phyloP scores from a whole-genome alignment of 1,284 basidiomycete species.

The Porogramme epimiltina region DNA sequence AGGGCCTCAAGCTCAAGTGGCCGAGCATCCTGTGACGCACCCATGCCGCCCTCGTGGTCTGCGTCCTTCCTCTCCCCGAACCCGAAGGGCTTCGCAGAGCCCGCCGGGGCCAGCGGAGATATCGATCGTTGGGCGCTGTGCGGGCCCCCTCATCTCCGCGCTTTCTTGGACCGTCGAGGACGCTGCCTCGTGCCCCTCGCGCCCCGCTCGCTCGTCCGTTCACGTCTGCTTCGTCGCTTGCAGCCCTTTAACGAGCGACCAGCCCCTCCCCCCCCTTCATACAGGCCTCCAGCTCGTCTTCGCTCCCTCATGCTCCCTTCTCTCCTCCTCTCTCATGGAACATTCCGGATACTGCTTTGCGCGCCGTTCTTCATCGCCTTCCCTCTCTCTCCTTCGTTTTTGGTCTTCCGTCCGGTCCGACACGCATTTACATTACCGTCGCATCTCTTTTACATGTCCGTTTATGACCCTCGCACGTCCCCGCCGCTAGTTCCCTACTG shows the following conservation, averaged over 20 bases:
- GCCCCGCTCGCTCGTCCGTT: constrained; percentile 11
- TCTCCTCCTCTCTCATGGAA: constrained; percentile 3
- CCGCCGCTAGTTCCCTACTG: neutral
- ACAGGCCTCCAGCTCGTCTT: neutral
- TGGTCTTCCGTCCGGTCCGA: neutral
- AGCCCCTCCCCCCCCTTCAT: neutral
- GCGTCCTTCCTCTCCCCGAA: no score
- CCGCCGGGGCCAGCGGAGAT: no score
- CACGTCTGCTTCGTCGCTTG: constrained; percentile 1
- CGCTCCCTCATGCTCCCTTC: constrained; percentile 1
- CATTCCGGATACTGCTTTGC: constrained; percentile 17
- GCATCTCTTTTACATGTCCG: constrained; percentile 16
- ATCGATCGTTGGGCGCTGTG: no score
- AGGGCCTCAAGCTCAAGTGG: constrained; percentile 89
- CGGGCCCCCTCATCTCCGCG: no score
- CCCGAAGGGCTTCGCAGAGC: no score
- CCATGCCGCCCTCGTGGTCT: neutral
- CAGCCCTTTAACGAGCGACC: neutral
- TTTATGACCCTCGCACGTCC: constrained; percentile 8
- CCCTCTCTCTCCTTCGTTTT: neutral
- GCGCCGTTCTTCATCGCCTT: neutral
- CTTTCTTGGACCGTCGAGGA: no score
- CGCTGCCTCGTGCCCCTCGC: no score
- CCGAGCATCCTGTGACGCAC: constrained; percentile 62
- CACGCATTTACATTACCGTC: neutral